These are phyloP conservation scores for Byssothecium circinans DNA, from an alignment of 2,329 filamentous ascomycete species.

Conservation along the genomic window DNA sequence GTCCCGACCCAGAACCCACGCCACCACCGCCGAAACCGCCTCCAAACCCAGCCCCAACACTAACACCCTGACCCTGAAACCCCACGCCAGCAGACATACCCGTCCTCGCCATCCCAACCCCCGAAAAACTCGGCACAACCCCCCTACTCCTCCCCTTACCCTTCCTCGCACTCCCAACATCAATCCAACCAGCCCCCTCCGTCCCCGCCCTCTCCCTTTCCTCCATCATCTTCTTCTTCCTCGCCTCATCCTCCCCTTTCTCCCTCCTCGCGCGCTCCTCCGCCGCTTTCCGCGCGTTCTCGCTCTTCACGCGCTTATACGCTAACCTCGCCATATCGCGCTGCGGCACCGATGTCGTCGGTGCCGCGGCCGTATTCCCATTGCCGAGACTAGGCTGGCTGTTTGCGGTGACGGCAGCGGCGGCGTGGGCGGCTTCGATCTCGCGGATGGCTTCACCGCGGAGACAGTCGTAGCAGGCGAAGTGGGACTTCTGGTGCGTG, in stretches of 20 bases:
- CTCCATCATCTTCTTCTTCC: not conserved
- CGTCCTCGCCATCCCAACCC: not conserved
- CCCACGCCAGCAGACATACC: not conserved
- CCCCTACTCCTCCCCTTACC: conserved; percentile 1
- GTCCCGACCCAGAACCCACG: too few species aligned
- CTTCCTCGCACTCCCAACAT: conserved; percentile 1
- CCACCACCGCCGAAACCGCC: not conserved
- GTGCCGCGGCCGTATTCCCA: not conserved
- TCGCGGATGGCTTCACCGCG: conserved; percentile 1
- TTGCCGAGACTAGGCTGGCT: not conserved
- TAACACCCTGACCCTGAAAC: not conserved
- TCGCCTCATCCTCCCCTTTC: not conserved
- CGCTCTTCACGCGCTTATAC: not conserved
- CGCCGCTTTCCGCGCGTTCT: not conserved
- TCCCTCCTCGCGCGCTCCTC: not conserved
- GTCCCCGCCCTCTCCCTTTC: conserved; percentile 1
- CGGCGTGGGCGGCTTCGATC: not conserved
- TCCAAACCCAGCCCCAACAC: not conserved
- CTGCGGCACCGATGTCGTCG: not conserved
- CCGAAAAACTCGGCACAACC: not conserved
- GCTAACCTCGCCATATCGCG: not conserved
- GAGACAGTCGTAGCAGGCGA: conserved; percentile 18
- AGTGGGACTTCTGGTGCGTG: conserved; percentile 7
- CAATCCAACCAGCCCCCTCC: conserved; percentile 2
- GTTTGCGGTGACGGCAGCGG: too few species aligned